These are phyloP conservation scores for Delitschia confertaspora DNA, from an alignment of 495 filamentous ascomycete genomes.

Conservation along the genomic window DNA sequence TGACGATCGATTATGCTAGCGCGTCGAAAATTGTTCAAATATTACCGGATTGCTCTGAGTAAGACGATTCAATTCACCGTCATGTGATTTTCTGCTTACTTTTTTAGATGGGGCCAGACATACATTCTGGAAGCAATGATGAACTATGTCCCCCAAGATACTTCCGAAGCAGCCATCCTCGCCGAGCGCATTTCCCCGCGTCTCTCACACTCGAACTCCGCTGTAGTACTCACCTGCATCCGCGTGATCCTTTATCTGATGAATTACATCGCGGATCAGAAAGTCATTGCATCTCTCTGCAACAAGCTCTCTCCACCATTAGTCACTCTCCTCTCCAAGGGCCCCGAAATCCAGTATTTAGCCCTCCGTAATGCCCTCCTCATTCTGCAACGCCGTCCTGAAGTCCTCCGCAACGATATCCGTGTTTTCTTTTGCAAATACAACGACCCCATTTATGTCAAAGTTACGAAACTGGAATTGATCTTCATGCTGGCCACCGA, in stretches of 20 bases:
- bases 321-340: constrained; percentile 91
- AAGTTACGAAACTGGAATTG: constrained; percentile 96
- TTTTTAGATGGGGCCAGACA: constrained; percentile 85
- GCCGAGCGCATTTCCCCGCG: constrained; percentile 91
- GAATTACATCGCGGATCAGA: constrained; percentile 96
- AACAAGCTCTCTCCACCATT: constrained; percentile 91
- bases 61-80: constrained; percentile 34
- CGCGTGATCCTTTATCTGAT: constrained; percentile 94
- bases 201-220: constrained; percentile 90
- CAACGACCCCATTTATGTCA: constrained; percentile 99
- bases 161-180: constrained; percentile 73
- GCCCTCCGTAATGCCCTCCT: constrained; percentile 89
- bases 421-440: constrained; percentile 99
- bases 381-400: constrained; percentile 85
- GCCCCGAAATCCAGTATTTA: constrained; percentile 94
- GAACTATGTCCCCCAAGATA: constrained; percentile 94
- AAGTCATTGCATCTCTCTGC: constrained; percentile 79
- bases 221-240: constrained; percentile 91
- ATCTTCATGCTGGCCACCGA: constrained; percentile 99
- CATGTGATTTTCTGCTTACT: constrained; percentile 1
- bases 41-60: constrained; percentile 94
- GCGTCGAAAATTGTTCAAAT: constrained; percentile 98
- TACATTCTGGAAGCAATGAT: constrained; percentile 98
- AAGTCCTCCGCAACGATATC: constrained; percentile 93
- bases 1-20: constrained; percentile 95